Base-by-base conservation (phyloP, 176 grass and related monocot genomes). In the Poa annua region DNA sequence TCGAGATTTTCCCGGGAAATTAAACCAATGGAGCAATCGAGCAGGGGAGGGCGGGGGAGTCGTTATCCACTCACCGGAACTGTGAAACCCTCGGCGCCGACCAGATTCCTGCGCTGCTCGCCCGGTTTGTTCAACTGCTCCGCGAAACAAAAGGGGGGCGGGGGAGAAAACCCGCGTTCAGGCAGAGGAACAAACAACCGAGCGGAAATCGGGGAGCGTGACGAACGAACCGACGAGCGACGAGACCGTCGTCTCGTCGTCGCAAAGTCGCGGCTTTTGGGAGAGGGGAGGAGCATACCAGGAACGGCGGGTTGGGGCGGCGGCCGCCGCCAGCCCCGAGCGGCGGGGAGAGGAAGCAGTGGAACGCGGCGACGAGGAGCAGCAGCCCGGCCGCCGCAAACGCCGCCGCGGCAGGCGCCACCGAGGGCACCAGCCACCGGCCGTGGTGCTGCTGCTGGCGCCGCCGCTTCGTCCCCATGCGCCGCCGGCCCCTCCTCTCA, bases 331-430 rank as follows among this genome's bases (percentile, higher is more conserved):
- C 65, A 34, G 36, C 75, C 26, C 86, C 84, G 16, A 88, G 89
- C 57, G 87, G 88, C 50, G 89, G 91, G 26, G 89, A 94, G 54
- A 99, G 85, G 71, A 98, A 41, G 89, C 81, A 93, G 86, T 90
- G 80, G 88, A 85, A 93, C 21, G 89, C 74, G 77, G 94, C 80
- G 48, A 94, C 83, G 81, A 91, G 1, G 57, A 99, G 35, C 76
- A 99, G 75, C 80, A 99, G 45, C 13, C 88, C 71, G 6, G 96
- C 85, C 14, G 91, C 87, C 33, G 60, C 51, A 82, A 86, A 84
- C 36, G 87, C 87, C 53, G 83, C 87, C 52, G 74, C 79, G 29
- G 85, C 81, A 52, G 82, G 78, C 25, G 89, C 89, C 76, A 93
- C 86, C 26, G 87, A 60, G 21, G 93, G 93, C 32, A 99, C 81